Base-by-base conservation (phyloP, 345 rosid species). In the Hibiscus tridactylites region DNA sequence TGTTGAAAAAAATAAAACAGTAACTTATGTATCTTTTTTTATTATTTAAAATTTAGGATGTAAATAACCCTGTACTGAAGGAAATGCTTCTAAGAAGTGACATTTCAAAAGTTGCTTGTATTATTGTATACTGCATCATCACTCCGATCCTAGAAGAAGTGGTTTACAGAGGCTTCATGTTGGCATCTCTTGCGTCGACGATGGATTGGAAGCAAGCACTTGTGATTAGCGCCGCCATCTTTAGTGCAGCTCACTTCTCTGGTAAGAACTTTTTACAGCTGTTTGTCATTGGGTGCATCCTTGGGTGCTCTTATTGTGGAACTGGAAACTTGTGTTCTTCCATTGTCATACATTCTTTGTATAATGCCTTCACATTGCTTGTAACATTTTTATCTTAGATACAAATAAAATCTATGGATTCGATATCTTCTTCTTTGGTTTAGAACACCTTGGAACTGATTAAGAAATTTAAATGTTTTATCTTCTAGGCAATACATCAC, bases 191-290 rank as follows among this genome's bases (percentile, higher is more conserved):
- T 12, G 80, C 89, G 35, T 79, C 87, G 3, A 81, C 68, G 9
- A 83, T 81, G 85, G 86, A 82, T 65, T 87, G 91, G 98, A 58
- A 58, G 62, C 62, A 77, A 15, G 91, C 93, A 3, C 73, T 87
- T 52, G 56, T 85, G 49, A 57, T 87, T 1, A 93, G 96, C 73
- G 85, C 97, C 16, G 83, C 81, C 57, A 80, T 88, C 61, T 91
- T 93, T 58, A 88, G 93, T 33, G 90, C 85, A 24, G 88, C 88
- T 69, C 98, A 93, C 81, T 88, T 93, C 50, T 91, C 96, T 1
- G 81, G 84, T 11, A 88, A 88, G 71, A 85, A 85, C 75, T 81
- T 79, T 50, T 2, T 88, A 44, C 96, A 93, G 67, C 65, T 93
- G 75, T 86, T 88, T 74, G 71, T 86, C 75, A 82, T 91, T 54